Evolutionary conservation across 148 eudicot genomes (phyloP), one percentile per base, ranked within the genome.

Genomic region (Persicaria maculosa): DNA sequence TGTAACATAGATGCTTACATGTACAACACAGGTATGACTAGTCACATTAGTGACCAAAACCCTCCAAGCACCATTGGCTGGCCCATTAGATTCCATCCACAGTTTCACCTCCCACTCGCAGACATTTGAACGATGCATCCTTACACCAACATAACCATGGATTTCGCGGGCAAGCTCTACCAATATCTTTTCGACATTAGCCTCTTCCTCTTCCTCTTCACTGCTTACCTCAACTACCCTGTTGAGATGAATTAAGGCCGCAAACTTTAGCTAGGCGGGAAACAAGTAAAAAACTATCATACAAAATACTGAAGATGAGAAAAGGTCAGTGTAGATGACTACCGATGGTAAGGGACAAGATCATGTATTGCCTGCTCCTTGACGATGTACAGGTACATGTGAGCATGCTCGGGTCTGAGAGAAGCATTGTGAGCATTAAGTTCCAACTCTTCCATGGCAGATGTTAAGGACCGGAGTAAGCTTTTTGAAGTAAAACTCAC

Each of bases 41-140:
- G 96, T 95, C 83, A 88, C 88, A 83, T 92, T 92, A 59, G 92
- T 81, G 74, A 92, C 94, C 40, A 80, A 87, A 17, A 95, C 75
- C 80, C 99, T 90, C 99, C 99, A 95, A 59, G 90, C 91, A 79
- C 99, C 99, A 81, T 86, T 86, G 71, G 99, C 93, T 72, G 78
- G 86, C 68, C 97, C 97, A 62, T 85, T 77, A 68, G 93, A 88
- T 77, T 92, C 81, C 55, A 95, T 78, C 89, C 93, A 84, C 74
- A 95, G 91, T 81, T 95, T 95, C 77, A 95, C 93, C 83, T 95
- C 97, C 99, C 99, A 95, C 79, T 89, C 96, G 77, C 92, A 90
- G 58, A 95, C 97, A 78, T 96, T 89, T 75, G 92, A 78, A 0
- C 88, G 88, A 74, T 95, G 92, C 99, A 95, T 90, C 78, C 87